Conservation (phyloP, 164 flowering plant genomes). For the Chimonanthus salicifolius region DNA sequence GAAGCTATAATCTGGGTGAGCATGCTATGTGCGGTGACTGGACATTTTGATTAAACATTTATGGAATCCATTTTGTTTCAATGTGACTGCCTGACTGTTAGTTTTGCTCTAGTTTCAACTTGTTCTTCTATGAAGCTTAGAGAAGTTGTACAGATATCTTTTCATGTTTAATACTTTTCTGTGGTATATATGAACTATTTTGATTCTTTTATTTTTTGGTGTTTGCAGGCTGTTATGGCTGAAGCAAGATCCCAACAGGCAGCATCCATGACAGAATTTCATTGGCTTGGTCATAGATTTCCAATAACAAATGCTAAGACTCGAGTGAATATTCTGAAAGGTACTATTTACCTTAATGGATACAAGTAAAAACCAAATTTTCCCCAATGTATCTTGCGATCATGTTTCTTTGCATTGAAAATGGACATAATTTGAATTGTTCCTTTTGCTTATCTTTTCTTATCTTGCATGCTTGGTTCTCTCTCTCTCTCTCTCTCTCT, state of each 20-base stretch:
- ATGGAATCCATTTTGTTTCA: no score
- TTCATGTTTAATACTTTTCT: neutral
- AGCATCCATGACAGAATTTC: slow-evolving; percentile 83
- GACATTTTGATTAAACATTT: neutral
- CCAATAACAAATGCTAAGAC: slow-evolving; percentile 91
- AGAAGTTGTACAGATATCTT: neutral
- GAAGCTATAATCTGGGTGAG: neutral
- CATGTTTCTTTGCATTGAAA: neutral
- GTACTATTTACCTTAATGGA: slow-evolving; percentile 31
- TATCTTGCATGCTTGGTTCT: neutral
- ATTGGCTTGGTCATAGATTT: slow-evolving; percentile 90
- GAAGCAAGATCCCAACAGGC: slow-evolving; percentile 97
- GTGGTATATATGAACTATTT: no score
- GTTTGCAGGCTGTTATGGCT: slow-evolving; percentile 80
- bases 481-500: neutral
- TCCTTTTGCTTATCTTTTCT: neutral
- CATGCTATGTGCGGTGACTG: neutral
- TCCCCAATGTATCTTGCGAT: neutral
- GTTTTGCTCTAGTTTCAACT: neutral
- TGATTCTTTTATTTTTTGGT: neutral
- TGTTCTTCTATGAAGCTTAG: neutral
- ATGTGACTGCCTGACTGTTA: neutral
- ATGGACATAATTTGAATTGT: neutral
- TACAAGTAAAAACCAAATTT: neutral
- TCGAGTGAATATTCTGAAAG: slow-evolving; percentile 85